phyloP scores from a whole-genome alignment of 164 flowering plant species.

The Aristolochia fimbriata region DNA sequence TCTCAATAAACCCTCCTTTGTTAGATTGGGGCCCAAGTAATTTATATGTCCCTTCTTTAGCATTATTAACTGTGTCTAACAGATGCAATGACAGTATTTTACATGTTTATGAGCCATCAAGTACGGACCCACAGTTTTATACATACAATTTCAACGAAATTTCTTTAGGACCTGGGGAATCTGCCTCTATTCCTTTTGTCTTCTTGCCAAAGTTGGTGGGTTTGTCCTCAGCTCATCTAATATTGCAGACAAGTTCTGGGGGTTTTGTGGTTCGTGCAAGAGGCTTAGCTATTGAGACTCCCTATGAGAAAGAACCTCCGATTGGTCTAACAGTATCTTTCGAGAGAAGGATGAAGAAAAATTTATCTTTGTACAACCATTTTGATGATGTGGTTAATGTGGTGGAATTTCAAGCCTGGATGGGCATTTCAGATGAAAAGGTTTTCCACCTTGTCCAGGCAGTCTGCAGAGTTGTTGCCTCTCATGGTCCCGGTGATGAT shows the following conservation, averaged over 20 bases:
- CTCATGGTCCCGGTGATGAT: constrained; percentile 10
- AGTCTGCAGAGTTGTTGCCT: constrained; percentile 28
- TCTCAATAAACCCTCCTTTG: constrained; percentile 47
- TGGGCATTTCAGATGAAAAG: constrained; percentile 38
- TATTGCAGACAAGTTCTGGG: constrained; percentile 74
- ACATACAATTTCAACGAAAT: constrained; percentile 53
- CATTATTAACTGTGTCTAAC: constrained; percentile 50
- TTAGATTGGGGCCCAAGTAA: constrained; percentile 67
- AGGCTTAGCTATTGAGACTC: constrained; percentile 58
- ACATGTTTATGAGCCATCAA: constrained; percentile 59
- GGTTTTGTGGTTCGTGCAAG: constrained; percentile 62
- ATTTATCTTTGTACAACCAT: constrained; percentile 60
- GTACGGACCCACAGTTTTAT: constrained; percentile 63
- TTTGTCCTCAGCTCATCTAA: constrained; percentile 45
- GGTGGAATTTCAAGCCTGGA: constrained; percentile 49
- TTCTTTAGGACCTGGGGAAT: constrained; percentile 58
- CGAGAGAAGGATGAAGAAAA: constrained; percentile 35
- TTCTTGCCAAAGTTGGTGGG: constrained; percentile 67
- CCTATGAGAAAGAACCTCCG: constrained; percentile 39
- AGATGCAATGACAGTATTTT: constrained; percentile 41
- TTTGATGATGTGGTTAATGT: constrained; percentile 42
- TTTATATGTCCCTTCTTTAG: constrained; percentile 48
- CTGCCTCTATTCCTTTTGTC: constrained; percentile 54
- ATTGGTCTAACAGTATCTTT: constrained; percentile 28
- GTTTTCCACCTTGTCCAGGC: constrained; percentile 32